A percentile compares a stretch with the other conserved stretches of the same genome.
Evolutionary conservation across 202 grass and related monocot genomes (phyloP).

Genomic region (Elaeis oleifera): DNA sequence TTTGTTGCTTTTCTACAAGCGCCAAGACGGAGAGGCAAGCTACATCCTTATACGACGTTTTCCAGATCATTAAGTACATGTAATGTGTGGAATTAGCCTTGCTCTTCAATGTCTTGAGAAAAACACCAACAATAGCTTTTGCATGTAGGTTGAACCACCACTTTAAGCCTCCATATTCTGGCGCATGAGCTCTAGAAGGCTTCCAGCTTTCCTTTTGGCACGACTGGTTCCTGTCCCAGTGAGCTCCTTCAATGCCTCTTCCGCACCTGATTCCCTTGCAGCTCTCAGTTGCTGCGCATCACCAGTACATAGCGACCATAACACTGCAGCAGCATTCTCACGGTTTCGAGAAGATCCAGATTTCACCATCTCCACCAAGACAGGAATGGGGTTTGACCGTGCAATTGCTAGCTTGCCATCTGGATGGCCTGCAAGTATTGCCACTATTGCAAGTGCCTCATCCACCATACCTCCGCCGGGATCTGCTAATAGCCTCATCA

Average conservation of each 20-base stretch:
- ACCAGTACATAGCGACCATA: conserved; percentile 59
- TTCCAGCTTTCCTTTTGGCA: conserved; percentile 85
- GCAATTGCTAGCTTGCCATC: conserved; percentile 60
- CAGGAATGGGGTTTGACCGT: conserved; percentile 38
- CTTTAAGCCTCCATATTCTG: conserved; percentile 19
- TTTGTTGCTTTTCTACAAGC: no score
- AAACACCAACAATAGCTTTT: neutral
- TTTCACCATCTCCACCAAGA: conserved; percentile 60
- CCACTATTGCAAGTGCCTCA: conserved; percentile 78
- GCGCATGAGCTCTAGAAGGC: conserved; percentile 59
- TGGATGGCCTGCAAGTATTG: conserved; percentile 56
- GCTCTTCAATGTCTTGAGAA: no score
- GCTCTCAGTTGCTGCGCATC: conserved; percentile 41
- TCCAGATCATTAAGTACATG: no score
- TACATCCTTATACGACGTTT: no score
- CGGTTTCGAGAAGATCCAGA: conserved; percentile 64
- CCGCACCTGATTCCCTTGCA: conserved; percentile 44
- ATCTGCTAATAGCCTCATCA: conserved; percentile 76
- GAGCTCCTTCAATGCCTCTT: conserved; percentile 72
- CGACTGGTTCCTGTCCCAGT: conserved; percentile 69
- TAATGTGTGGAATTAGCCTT: no score
- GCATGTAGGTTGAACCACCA: neutral
- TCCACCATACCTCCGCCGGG: conserved; percentile 81
- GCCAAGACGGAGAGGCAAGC: no score
- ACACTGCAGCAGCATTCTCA: conserved; percentile 66